Percentiles rank a stretch among this genome's conserved stretches.
phyloP scores from a whole-genome alignment of 768 basidiomycete species.

The Tricholoma terreum region DNA sequence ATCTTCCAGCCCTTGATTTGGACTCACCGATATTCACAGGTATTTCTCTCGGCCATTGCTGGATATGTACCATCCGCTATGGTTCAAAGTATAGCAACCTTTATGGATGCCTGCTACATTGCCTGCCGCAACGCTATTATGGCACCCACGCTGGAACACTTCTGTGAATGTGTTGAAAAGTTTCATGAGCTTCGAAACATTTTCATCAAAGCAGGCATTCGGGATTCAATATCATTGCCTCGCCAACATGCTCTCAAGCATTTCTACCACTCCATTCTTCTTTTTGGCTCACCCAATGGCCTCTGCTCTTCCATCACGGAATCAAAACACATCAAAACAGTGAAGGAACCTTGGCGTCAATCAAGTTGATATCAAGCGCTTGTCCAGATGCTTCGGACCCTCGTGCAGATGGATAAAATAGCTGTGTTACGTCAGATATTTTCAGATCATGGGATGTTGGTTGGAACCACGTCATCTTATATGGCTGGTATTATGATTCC shows the following conservation, averaged over 20 bases:
- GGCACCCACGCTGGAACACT: conserved; percentile 9
- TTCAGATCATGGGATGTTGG: too few relatives aligned
- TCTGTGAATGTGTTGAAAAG: conserved; percentile 7
- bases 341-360: too few relatives aligned
- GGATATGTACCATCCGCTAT: conserved; percentile 16
- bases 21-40: conserved; percentile 10
- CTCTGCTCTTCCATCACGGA: neutral
- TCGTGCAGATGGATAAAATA: neutral
- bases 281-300: too few relatives aligned
- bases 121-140: conserved; percentile 18
- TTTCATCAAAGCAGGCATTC: neutral
- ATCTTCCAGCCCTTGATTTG: neutral
- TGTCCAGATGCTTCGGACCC: neutral
- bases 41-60: conserved; percentile 25
- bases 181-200: conserved; percentile 3
- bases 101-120: conserved; percentile 22
- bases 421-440: too few relatives aligned
- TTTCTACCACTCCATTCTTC: too few relatives aligned
- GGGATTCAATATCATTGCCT: conserved; percentile 1
- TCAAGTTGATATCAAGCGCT: too few relatives aligned
- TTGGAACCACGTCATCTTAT: too few relatives aligned
- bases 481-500: too few relatives aligned
- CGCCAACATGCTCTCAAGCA: conserved; percentile 4
- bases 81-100: conserved; percentile 13
- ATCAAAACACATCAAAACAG: too few relatives aligned